Evolutionary conservation across 805 yeast genomes (phyloP).

Genomic region (Ogataea thermomethanolica): DNA sequence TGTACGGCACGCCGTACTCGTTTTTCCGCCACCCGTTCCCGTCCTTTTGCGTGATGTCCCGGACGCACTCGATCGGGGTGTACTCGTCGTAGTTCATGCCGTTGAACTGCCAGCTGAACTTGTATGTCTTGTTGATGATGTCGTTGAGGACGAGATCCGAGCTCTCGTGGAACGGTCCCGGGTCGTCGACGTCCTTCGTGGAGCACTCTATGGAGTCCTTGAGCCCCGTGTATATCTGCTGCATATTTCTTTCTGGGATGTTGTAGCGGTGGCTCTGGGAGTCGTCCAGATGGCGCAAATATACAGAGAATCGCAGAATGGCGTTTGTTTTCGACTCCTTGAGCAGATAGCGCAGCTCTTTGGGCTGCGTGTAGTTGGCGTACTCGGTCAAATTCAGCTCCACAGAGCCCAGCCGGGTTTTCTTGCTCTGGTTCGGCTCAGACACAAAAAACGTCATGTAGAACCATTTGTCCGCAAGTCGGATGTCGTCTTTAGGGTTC

Average conservation of each 20-base stretch:
- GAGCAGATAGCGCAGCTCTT: slow-evolving; percentile 62
- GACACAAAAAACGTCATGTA: slow-evolving; percentile 37
- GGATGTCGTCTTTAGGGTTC: slow-evolving; percentile 35
- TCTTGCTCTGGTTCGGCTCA: slow-evolving; percentile 30
- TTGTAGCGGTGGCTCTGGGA: slow-evolving; percentile 16
- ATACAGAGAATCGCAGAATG: slow-evolving; percentile 59
- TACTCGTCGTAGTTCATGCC: slow-evolving; percentile 38
- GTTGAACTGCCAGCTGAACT: slow-evolving; percentile 32
- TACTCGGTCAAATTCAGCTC: slow-evolving; percentile 72
- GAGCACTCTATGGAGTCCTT: slow-evolving; percentile 20
- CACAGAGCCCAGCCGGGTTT: slow-evolving; percentile 59
- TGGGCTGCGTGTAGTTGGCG: slow-evolving; percentile 48
- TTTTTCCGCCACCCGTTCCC: slow-evolving; percentile 65
- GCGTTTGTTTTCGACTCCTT: slow-evolving; percentile 81
- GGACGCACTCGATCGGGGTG: slow-evolving; percentile 67
- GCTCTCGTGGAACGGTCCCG: not conserved
- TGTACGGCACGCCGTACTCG: slow-evolving; percentile 40
- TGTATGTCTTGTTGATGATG: slow-evolving; percentile 29
- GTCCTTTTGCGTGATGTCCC: slow-evolving; percentile 64
- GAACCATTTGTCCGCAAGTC: slow-evolving; percentile 42
- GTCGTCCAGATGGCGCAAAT: slow-evolving; percentile 17
- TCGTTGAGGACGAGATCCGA: slow-evolving; percentile 14
- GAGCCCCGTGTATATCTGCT: slow-evolving; percentile 25
- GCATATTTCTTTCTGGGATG: slow-evolving; percentile 19
- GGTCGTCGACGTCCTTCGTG: not conserved